Evolutionary conservation across 1,284 basidiomycete genomes (phyloP), one percentile per base, ranked within the genome.

Genomic region (Austroboletus olivaceoglutinosus): DNA sequence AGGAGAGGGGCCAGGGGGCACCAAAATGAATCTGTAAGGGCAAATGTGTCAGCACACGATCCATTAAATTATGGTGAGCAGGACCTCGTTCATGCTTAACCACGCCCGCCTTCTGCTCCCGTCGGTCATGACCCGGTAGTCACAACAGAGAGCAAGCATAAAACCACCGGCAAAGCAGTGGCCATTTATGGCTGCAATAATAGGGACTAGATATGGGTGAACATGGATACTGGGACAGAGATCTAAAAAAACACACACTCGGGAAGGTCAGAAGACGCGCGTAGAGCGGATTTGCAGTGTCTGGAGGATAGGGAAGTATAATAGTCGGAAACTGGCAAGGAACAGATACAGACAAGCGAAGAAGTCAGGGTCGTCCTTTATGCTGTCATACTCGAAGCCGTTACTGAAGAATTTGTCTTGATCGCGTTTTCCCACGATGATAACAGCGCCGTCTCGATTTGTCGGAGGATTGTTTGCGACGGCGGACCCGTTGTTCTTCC

Each of bases 51-150:
- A 29, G 39, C 4, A 25, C 21, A 49, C 18, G 4, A 22, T 16
- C 4, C 12, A 30, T 9, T 19, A 33, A 50, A 33, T 47, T 36
- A 38, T 16, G 36, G 37, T 30, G 22, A 21, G 37, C n/a, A 4
- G 55, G 55, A 91, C 89, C 73, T 98, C 94, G 66, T 97, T 97
- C 93, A 97, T 96, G 67, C 83, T 91, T 52, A 93, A 72, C 85
- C 91, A 94, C 11, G 89, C 88, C 56, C 84, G 82, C 43, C 85
- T 83, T 63, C 81, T 84, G 59, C 78, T 86, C 18, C 84, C 87
- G 56, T 91, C 87, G 21, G 82, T 88, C 86, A 96, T 94, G 50
- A 97, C 78, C 30, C 94, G 82, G 71, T 92, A 96, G 69, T 98
- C 94, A 67, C 93, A 96, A 5, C 79, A 80, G 45, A 95, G 72